Base-by-base conservation (phyloP, 345 rosid genomes). In the Citrus maxima region DNA sequence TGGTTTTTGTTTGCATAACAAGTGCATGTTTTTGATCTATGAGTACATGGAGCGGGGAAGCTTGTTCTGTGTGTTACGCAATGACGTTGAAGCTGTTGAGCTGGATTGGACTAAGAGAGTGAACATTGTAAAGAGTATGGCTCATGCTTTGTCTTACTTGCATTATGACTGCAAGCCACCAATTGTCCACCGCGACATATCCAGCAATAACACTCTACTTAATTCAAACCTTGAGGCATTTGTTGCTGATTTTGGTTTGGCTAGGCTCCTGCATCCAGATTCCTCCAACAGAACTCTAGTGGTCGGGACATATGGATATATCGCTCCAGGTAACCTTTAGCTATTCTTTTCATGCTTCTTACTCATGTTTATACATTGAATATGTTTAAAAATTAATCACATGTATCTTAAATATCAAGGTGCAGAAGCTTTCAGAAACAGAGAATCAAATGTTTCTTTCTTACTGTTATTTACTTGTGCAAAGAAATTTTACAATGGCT, bases 361-460 rank as follows among this genome's bases (percentile, higher is more conserved):
- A 34, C 35, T 0, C 35, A 34, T 4, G 35, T 34, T 34, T 34
- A 34, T 4, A 0, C 35, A 34, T 4, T 34, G 6, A 34, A 34
- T 0, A 0, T 34, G 0, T 4, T 4, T 34, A 34, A 34, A 34
- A 34, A 4, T 34, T 0, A 0, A 34, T 34, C 0, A 34, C 0
- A 34, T 34, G 0, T 0, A 1, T 34, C 35, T 34, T 4, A 4
- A 34, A 34, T 34, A 34, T 34, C 6, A 0, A 0, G 6, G 0
- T 34, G 6, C 35, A 34, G 35, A 34, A 34, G 35, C 35, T 4
- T 4, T 0, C 6, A 34, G 35, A 34, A 34, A 34, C 35, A 34
- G 6, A 0, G 6, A 34, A 34, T 34, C 35, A 34, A 34, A 34
- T 30, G 32, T 30, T 30, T 30, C 32, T 30, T 30, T 30, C 3